Conservation (phyloP, 2,329 filamentous ascomycete genomes). For the Coccinonectria pachysandricola region DNA sequence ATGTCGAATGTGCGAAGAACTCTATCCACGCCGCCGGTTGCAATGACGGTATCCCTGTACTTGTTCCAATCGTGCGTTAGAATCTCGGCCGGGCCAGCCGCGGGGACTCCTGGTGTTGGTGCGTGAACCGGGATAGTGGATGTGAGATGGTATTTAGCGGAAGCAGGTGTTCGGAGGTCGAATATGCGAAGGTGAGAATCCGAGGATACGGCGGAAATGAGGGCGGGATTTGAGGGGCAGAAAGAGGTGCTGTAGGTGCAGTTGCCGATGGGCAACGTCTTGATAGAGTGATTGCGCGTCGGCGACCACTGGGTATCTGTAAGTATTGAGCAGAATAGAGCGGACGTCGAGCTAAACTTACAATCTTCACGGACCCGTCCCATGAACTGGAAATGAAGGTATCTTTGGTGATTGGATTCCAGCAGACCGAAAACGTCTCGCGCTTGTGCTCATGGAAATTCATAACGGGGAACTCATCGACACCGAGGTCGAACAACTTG, state of each 20-base stretch:
- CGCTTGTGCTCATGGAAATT: conserved; percentile 89
- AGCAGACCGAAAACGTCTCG: conserved; percentile 85
- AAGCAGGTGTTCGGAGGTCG: conserved; percentile 79
- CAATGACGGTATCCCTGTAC: conserved; percentile 75
- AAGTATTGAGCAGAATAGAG: not conserved
- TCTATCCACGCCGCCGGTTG: conserved; percentile 81
- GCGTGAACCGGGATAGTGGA: conserved; percentile 76
- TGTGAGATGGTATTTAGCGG: conserved; percentile 78
- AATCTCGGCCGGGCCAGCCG: conserved; percentile 60
- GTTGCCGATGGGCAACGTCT: conserved; percentile 80
- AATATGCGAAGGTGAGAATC: conserved; percentile 87
- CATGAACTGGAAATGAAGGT: conserved; percentile 86
- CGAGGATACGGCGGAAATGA: conserved; percentile 79
- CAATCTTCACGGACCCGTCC: conserved; percentile 92
- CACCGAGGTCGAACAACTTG: conserved; percentile 81
- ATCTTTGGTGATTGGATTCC: conserved; percentile 86
- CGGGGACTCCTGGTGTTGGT: conserved; percentile 38
- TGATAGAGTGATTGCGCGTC: conserved; percentile 59
- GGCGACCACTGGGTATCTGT: conserved; percentile 63
- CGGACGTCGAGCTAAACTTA: conserved; percentile 23
- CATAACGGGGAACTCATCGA: conserved; percentile 77
- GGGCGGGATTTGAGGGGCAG: conserved; percentile 74
- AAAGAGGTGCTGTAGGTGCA: conserved; percentile 94
- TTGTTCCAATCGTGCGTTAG: conserved; percentile 99
- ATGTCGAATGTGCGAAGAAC: conserved; percentile 86